Evolutionary conservation across 108 stramenopile genomes (phyloP).

Genomic region (Pseudonitzschia delicatissima): DNA sequence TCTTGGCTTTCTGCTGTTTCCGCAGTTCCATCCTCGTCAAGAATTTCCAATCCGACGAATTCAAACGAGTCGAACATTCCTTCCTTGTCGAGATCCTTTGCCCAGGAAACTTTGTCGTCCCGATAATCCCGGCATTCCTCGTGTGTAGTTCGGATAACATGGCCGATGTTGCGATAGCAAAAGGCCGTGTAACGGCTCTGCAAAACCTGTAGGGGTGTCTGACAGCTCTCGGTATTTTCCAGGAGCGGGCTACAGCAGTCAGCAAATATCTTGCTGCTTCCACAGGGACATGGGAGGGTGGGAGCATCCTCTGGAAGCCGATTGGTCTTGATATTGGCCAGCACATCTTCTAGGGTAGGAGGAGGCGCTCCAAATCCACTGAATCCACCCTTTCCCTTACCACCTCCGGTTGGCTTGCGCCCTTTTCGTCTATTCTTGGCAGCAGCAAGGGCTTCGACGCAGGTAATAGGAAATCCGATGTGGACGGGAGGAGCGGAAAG

Average conservation of each 20-base stretch:
- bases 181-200: constrained; percentile 69
- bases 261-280: constrained; percentile 34
- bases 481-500: no score
- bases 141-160: constrained; percentile 74
- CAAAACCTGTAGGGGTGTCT: constrained; percentile 43
- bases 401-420: not conserved
- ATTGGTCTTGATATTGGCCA: constrained; percentile 40
- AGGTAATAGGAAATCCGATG: no score
- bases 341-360: constrained; percentile 41
- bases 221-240: constrained; percentile 24
- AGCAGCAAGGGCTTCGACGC: no score
- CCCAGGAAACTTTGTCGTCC: constrained; percentile 62
- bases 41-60: constrained; percentile 46
- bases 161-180: constrained; percentile 44
- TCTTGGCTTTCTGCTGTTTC: constrained; percentile 13
- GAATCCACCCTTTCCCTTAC: not conserved
- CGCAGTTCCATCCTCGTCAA: not conserved
- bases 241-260: constrained; percentile 64
- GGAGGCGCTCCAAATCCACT: constrained; percentile 70
- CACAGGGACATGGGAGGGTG: constrained; percentile 47
- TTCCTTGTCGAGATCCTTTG: constrained; percentile 60
- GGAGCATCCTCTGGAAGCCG: constrained; percentile 47
- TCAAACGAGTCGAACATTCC: constrained; percentile 85
- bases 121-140: constrained; percentile 53
- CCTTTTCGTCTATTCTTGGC: constrained; percentile 13